These are phyloP conservation scores for Wickerhamomyces sp. DNA, from an alignment of 1,139 yeast species.

Conservation along the genomic window DNA sequence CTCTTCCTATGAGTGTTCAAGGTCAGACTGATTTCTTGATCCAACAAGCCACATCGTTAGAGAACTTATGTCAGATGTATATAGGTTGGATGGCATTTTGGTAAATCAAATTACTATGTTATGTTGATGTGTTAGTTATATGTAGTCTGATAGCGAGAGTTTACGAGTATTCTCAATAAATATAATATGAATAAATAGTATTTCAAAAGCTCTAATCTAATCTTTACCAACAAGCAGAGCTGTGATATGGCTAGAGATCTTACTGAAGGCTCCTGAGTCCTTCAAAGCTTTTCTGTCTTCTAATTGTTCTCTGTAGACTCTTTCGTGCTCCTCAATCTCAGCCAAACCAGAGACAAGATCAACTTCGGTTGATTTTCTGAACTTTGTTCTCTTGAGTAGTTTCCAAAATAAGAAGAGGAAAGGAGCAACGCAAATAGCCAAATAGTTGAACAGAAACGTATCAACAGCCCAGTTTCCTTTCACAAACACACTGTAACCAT, in stretches of 20 bases:
- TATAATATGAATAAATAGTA: too few relatives aligned
- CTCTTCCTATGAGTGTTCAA: constrained; percentile 80
- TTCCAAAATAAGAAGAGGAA: constrained; percentile 56
- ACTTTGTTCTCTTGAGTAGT: constrained; percentile 36
- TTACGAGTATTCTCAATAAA: too few relatives aligned
- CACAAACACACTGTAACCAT: constrained; percentile 64
- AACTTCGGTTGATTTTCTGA: constrained; percentile 44
- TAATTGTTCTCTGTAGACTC: constrained; percentile 13
- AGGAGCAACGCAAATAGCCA: constrained; percentile 62
- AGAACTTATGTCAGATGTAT: constrained; percentile 79
- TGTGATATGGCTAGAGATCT: constrained; percentile 7
- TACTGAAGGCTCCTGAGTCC: constrained; percentile 1
- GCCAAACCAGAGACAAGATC: constrained; percentile 50
- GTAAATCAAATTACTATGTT: too few relatives aligned
- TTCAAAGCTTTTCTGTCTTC: constrained; percentile 9
- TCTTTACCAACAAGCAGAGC: constrained; percentile 21
- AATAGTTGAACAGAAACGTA: constrained; percentile 60
- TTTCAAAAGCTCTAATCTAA: constrained; percentile 1
- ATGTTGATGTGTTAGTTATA: too few relatives aligned
- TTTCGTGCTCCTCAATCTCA: constrained; percentile 55
- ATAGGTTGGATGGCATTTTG: constrained; percentile 91
- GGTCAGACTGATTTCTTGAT: constrained; percentile 92
- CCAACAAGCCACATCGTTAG: constrained; percentile 73
- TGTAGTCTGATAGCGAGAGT: too few relatives aligned
- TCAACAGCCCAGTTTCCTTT: constrained; percentile 58